phyloP scores from a whole-genome alignment of 768 basidiomycete genomes.

The Auricularia sp. region DNA sequence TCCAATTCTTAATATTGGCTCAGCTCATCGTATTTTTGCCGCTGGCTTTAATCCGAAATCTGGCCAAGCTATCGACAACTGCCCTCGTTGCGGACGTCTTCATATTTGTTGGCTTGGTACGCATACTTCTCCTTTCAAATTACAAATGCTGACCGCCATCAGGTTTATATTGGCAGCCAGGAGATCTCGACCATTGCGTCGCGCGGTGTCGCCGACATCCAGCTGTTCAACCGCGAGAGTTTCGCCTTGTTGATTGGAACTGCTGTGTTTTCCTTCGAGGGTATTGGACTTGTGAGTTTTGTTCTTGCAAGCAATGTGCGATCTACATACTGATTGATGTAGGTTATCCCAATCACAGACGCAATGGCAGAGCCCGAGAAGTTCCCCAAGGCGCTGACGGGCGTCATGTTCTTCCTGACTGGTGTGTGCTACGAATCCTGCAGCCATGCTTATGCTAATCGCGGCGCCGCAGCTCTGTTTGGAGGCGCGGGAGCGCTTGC shows the following conservation, averaged over 20 bases:
- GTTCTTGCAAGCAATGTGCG: too few species aligned
- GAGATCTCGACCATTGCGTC: conserved; percentile 62
- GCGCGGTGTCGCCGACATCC: conserved; percentile 67
- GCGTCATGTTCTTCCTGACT: conserved; percentile 82
- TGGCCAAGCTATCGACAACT: conserved; percentile 89
- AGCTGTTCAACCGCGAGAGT: conserved; percentile 79
- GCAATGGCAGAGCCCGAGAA: conserved; percentile 93
- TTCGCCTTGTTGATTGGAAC: conserved; percentile 93
- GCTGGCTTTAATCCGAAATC: conserved; percentile 77
- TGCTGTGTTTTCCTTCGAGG: conserved; percentile 97
- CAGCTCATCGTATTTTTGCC: conserved; percentile 86
- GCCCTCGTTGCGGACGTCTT: conserved; percentile 92
- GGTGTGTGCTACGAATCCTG: conserved; percentile 29
- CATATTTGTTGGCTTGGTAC: conserved; percentile 68
- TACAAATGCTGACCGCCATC: neutral
- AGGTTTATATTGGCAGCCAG: conserved; percentile 75
- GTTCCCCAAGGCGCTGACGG: conserved; percentile 80
- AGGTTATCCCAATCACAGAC: conserved; percentile 87
- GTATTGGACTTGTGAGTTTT: conserved; percentile 68
- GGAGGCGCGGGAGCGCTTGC: conserved; percentile 80
- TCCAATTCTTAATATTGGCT: conserved; percentile 67
- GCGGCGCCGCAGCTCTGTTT: conserved; percentile 51
- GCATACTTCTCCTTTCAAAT: neutral
- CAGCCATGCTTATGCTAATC: neutral
- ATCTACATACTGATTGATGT: conserved; percentile 14